Percentiles rank a stretch among this genome's conserved stretches.
Evolutionary conservation across 805 yeast species (phyloP).

Genomic region (Metschnikowia corniflorae): DNA sequence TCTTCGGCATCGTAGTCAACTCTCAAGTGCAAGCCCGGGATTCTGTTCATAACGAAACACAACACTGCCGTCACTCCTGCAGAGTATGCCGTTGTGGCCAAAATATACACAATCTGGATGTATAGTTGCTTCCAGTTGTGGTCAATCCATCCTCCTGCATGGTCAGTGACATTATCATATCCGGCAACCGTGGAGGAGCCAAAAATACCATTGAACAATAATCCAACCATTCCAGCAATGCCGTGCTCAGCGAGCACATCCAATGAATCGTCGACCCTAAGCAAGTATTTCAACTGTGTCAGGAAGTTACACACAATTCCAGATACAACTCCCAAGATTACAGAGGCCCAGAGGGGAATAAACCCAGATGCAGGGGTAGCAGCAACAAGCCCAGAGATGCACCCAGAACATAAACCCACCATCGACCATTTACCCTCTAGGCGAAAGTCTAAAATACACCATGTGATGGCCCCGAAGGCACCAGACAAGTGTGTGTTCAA

Average conservation of each 20-base stretch:
- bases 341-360: slow-evolving; percentile 89
- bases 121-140: slow-evolving; percentile 90
- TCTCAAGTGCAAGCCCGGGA: slow-evolving; percentile 80
- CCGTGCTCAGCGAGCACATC: slow-evolving; percentile 99
- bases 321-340: slow-evolving; percentile 74
- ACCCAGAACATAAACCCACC: slow-evolving; percentile 93
- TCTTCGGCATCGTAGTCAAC: slow-evolving; percentile 84
- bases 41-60: slow-evolving; percentile 66
- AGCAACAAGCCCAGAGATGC: slow-evolving; percentile 93
- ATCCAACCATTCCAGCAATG: slow-evolving; percentile 87
- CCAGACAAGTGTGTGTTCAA: slow-evolving; percentile 91
- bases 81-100: slow-evolving; percentile 72
- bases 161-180: slow-evolving; percentile 80
- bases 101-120: slow-evolving; percentile 80
- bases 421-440: slow-evolving; percentile 89
- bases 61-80: slow-evolving; percentile 73
- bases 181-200: slow-evolving; percentile 88
- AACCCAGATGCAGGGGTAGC: slow-evolving; percentile 94
- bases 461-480: slow-evolving; percentile 83
- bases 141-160: slow-evolving; percentile 88
- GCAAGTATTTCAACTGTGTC: slow-evolving; percentile 78
- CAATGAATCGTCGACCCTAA: slow-evolving; percentile 84
- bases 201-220: slow-evolving; percentile 83
- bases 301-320: slow-evolving; percentile 86
- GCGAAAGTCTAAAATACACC: slow-evolving; percentile 89